Conservation (phyloP, 208 protist genomes). For the Wallacemonas sp. region DNA sequence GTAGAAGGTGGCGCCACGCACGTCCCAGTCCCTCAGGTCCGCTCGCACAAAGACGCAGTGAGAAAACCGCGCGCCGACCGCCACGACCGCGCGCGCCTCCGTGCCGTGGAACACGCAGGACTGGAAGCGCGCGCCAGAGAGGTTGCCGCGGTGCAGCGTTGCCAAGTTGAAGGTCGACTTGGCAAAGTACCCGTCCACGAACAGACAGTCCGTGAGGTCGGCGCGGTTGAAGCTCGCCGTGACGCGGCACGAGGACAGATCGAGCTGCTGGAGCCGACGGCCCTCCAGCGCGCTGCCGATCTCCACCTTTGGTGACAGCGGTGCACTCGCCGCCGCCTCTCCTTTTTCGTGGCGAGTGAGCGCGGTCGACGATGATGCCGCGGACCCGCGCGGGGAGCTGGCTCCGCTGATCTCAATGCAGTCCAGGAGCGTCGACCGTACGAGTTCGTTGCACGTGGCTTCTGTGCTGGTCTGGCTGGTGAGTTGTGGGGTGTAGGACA, state of each 20-base stretch:
- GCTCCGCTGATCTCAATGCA: constrained; percentile 45
- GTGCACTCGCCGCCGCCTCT: not conserved
- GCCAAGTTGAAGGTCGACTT: constrained; percentile 74
- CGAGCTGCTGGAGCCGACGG: constrained; percentile 47
- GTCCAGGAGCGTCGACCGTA: constrained; percentile 38
- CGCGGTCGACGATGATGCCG: not conserved
- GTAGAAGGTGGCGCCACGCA: constrained; percentile 74
- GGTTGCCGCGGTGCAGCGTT: constrained; percentile 30
- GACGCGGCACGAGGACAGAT: constrained; percentile 53
- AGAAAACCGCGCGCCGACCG: constrained; percentile 54
- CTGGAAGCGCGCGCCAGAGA: constrained; percentile 67
- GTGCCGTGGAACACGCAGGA: constrained; percentile 73
- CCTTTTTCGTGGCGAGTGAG: not conserved
- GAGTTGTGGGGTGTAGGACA: constrained; percentile 19
- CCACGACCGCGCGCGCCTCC: constrained; percentile 35
- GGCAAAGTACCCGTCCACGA: constrained; percentile 43
- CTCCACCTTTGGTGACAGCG: constrained; percentile 28
- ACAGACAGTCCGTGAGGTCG: constrained; percentile 35
- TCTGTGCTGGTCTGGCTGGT: constrained; percentile 21
- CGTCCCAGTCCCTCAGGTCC: constrained; percentile 67
- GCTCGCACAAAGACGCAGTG: constrained; percentile 71
- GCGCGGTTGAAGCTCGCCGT: constrained; percentile 75
- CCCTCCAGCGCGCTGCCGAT: constrained; percentile 71
- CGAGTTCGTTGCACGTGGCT: constrained; percentile 26
- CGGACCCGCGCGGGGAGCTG: too few relatives aligned